Evolutionary conservation across 1,284 basidiomycete species (phyloP), one percentile per base, ranked within the genome.

Genomic region (Ceratobasidium sp.): DNA sequence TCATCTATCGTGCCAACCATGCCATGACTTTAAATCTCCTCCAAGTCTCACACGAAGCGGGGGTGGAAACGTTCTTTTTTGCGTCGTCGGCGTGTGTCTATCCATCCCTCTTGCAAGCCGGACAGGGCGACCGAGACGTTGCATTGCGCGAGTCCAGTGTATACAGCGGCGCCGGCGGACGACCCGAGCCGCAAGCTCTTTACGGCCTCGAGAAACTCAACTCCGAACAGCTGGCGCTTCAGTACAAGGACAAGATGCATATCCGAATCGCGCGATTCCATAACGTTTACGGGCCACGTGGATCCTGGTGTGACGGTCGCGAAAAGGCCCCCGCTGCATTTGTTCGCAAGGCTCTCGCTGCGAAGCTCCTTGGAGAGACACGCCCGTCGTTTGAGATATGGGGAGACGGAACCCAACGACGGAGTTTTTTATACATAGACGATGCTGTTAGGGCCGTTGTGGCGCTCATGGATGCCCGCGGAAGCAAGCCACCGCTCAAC

Each of bases 11-110:
- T 6, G 81, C 84, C 46, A 89, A 89, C 73, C 82, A 85, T 43
- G 35, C 73, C 1, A 88, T 89, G 82, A 86, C 84, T 0, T 63
- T 81, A 8, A 86, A 87, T 72, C 63, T 88, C 35, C 76, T 89
- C 30, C 55, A 77, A 4, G 85, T 85, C 0, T 82, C 81, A 49
- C 69, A 81, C 32, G 76, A 78, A 13, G 81, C 81, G 11, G 81
- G 81, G 9, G 84, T 87, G 7, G 77, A 80, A 55, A 76, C 77
- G 13, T 86, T 89, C 77, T 81, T 88, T 76, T 88, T 83, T 67
- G 87, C 88, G 0, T 89, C 87, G 2, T 88, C 87, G 0, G 88
- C 86, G 0, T 88, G 88, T 73, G 84, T 88, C 13, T 89, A 89
- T 77, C 87, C 86, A 0, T 81, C 82, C 21, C 73, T 75, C 11